Percentiles rank a stretch among this genome's conserved stretches.
These are phyloP conservation scores for Stereum hirsutum DNA, from an alignment of 1,284 basidiomycete genomes.

Conservation along the genomic window DNA sequence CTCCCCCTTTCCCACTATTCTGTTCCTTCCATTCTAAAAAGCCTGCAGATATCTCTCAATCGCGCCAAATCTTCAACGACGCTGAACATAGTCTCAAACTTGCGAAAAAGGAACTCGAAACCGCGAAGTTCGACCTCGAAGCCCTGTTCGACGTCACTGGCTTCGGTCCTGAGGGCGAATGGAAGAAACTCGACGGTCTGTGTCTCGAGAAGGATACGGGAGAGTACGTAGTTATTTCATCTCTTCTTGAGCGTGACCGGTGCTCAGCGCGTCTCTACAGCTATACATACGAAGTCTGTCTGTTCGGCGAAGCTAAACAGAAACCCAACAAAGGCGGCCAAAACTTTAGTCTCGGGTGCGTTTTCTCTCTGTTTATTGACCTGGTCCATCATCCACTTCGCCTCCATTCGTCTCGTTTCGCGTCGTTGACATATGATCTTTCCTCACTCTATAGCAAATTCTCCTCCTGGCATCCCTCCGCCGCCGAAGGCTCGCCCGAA, in stretches of 20 bases:
- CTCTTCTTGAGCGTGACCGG: not conserved
- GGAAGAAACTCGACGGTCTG: slow-evolving; percentile 85
- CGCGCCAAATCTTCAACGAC: slow-evolving; percentile 56
- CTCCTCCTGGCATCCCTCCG: slow-evolving; percentile 62
- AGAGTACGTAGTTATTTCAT: slow-evolving; percentile 53
- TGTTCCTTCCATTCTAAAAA: not conserved
- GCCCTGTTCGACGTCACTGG: slow-evolving; percentile 55
- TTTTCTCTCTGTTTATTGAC: slow-evolving; percentile 8
- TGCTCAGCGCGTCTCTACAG: slow-evolving; percentile 27
- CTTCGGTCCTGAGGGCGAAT: slow-evolving; percentile 84
- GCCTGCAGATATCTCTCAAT: slow-evolving; percentile 37
- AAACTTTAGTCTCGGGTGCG: slow-evolving; percentile 81
- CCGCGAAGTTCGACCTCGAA: slow-evolving; percentile 42
- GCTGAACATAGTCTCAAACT: slow-evolving; percentile 44
- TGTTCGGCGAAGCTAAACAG: slow-evolving; percentile 85
- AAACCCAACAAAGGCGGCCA: slow-evolving; percentile 80
- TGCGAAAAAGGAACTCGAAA: slow-evolving; percentile 36
- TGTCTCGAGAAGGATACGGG: slow-evolving; percentile 82
- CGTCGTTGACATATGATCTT: too few species aligned
- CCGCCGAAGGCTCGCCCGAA: slow-evolving; percentile 52
- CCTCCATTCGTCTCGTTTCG: not conserved
- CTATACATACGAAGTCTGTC: slow-evolving; percentile 95
- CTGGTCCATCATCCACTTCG: too few species aligned
- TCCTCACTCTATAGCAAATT: slow-evolving; percentile 57
- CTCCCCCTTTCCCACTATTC: not conserved